Evolutionary conservation across 768 basidiomycete species (phyloP), one percentile per base, ranked within the genome.

Genomic region (Amanita polypyramis): DNA sequence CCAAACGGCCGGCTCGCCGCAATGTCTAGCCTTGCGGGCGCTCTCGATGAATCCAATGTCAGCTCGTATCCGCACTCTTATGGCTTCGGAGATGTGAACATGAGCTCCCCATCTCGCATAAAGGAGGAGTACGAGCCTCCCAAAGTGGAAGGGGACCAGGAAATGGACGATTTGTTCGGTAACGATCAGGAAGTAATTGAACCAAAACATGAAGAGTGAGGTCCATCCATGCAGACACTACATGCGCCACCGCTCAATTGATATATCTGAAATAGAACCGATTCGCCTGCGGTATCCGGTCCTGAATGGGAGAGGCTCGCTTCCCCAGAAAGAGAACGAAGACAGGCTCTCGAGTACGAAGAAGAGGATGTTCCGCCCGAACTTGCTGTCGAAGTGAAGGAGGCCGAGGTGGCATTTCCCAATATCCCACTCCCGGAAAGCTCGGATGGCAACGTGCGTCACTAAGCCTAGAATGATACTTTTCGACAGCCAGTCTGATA

Each of bases 371-470:
- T 75, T 52, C 75, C 80, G 4, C 70, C 67, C 25, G 75, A 76
- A 49, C 66, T 77, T 6, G 69, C 72, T 2, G 63, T 76, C 0
- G 75, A 74, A 50, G 72, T 79, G 42, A 69, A 75, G 49, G 85
- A 88, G 55, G 86, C 85, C 12, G 68, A 82, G 43, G 78, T 91
- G 38, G 70, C 77, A 25, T 81, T 96, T 55, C 92, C 90, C n/a
- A 94, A 95, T 58, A 73, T 93, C 19, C 88, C 87, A 9, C 75
- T 84, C 19, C 84, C 91, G 45, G 76, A 75, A 56, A 82, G 80
- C 53, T 84, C 86, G 50, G 85, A 93, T 61, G 83, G 82, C 47
- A 76, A 85, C 59, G 94, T 94, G 62, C 69, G 80, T 59, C 11
- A 43, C 25, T 30, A 42, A 32, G 49, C 45, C n/a, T n/a, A n/a